phyloP scores from a whole-genome alignment of 805 yeast genomes.

The Zygosaccharomyces rouxii region DNA sequence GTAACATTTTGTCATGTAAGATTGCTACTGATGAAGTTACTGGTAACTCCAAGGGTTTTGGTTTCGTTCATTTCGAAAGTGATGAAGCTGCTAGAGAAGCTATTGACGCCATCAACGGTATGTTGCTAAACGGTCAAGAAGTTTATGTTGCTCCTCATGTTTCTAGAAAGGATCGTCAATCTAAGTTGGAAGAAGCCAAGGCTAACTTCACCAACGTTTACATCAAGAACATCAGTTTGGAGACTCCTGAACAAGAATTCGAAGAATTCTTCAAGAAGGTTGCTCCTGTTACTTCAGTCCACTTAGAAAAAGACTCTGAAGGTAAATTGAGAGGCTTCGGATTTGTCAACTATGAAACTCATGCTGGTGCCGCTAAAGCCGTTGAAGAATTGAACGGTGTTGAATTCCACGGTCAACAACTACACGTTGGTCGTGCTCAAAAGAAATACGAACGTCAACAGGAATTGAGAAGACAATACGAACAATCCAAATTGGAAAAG shows the following conservation, averaged over 20 bases:
- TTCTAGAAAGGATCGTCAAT: conserved; percentile 88
- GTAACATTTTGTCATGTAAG: conserved; percentile 93
- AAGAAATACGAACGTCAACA: conserved; percentile 96
- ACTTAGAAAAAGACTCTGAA: conserved; percentile 72
- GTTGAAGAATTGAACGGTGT: conserved; percentile 86
- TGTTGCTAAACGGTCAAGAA: conserved; percentile 93
- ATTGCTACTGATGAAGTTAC: conserved; percentile 83
- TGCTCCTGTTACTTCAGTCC: conserved; percentile 82
- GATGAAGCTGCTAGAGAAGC: conserved; percentile 92
- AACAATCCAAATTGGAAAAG: conserved; percentile 86
- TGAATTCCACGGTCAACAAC: conserved; percentile 78
- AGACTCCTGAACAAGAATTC: conserved; percentile 66
- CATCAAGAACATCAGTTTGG: conserved; percentile 81
- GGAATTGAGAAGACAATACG: conserved; percentile 92
- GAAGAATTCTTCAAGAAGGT: conserved; percentile 61
- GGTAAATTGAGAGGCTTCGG: conserved; percentile 95
- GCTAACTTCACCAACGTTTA: conserved; percentile 94
- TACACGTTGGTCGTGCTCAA: conserved; percentile 98
- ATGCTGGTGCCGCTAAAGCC: conserved; percentile 84
- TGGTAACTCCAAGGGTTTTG: conserved; percentile 92
- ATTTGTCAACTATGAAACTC: conserved; percentile 85
- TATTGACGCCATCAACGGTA: conserved; percentile 95
- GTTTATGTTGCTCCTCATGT: conserved; percentile 94
- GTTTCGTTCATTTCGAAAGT: conserved; percentile 94
- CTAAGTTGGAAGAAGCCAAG: conserved; percentile 83